phyloP scores from a whole-genome alignment of 257 asterid genomes.

The Craterostigma plantagineum region DNA sequence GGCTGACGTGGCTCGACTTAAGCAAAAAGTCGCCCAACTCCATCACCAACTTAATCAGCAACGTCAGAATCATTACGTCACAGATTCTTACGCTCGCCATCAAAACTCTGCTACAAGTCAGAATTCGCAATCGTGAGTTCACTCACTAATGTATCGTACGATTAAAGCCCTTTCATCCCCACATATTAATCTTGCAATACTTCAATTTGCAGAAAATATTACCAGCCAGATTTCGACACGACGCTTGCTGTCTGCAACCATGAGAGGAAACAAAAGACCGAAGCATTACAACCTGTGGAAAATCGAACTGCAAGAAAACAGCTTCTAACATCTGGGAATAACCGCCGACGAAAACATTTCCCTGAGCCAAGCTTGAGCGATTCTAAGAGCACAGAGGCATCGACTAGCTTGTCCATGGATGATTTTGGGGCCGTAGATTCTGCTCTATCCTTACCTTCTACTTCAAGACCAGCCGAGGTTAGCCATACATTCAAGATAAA shows the following conservation, averaged over 20 bases:
- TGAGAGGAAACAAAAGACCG: constrained; percentile 73
- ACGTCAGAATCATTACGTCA: constrained; percentile 69
- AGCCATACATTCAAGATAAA: constrained; percentile 5
- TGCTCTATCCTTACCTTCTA: constrained; percentile 37
- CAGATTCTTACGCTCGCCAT: constrained; percentile 51
- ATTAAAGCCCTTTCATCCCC: too few species aligned
- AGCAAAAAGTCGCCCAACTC: constrained; percentile 94
- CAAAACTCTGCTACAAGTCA: constrained; percentile 32
- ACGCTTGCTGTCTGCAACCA: constrained; percentile 79
- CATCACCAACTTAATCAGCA: constrained; percentile 95
- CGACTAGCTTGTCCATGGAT: constrained; percentile 35
- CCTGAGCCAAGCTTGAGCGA: constrained; percentile 27
- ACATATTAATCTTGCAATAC: too few species aligned
- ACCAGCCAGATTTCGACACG: constrained; percentile 83
- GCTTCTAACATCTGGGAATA: constrained; percentile 27
- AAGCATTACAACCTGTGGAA: constrained; percentile 16
- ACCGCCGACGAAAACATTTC: constrained; percentile 47
- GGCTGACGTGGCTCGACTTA: constrained; percentile 91
- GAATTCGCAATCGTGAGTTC: constrained; percentile 46
- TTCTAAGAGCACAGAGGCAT: constrained; percentile 52
- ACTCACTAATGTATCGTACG: too few species aligned
- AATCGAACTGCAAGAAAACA: constrained; percentile 29
- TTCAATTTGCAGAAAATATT: constrained; percentile 46
- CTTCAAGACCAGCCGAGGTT: constrained; percentile 69
- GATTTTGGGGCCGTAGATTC: constrained; percentile 42